A percentile compares a stretch with the other conserved stretches of the same genome.
Evolutionary conservation across 805 yeast genomes (phyloP).

Genomic region (Candida chilensis): DNA sequence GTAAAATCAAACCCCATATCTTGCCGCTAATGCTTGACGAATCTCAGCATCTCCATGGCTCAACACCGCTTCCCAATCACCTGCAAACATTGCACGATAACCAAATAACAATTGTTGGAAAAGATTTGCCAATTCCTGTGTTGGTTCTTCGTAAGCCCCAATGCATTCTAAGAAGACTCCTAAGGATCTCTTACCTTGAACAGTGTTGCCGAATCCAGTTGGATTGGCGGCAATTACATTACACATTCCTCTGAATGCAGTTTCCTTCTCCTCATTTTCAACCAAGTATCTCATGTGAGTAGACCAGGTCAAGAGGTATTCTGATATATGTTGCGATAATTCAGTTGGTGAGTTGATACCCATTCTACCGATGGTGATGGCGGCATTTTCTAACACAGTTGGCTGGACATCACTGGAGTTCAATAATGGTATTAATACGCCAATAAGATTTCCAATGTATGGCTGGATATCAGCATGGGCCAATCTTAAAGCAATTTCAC

Average conservation of each 20-base stretch:
- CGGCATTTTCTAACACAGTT: constrained; percentile 77
- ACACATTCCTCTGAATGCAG: constrained; percentile 81
- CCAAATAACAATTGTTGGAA: constrained; percentile 36
- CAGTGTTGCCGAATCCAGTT: constrained; percentile 41
- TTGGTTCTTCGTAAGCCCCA: constrained; percentile 43
- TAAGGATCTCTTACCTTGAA: constrained; percentile 35
- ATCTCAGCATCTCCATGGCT: background rate
- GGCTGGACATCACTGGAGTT: constrained; percentile 43
- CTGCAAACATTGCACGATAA: constrained; percentile 39
- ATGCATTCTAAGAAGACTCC: constrained; percentile 50
- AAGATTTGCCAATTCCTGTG: constrained; percentile 28
- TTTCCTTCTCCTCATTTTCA: constrained; percentile 82
- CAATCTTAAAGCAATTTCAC: constrained; percentile 69
- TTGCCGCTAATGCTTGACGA: background rate
- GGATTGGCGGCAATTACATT: constrained; percentile 61
- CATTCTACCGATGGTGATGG: constrained; percentile 82
- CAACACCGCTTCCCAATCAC: constrained; percentile 13
- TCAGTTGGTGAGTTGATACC: constrained; percentile 56
- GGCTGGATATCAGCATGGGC: constrained; percentile 36
- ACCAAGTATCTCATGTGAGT: constrained; percentile 54
- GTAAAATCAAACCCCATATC: background rate
- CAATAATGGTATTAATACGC: constrained; percentile 50
- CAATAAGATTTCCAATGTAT: constrained; percentile 44
- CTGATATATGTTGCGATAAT: constrained; percentile 48
- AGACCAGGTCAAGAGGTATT: constrained; percentile 64